Percentiles rank a stretch among this genome's conserved stretches.
Evolutionary conservation across 2,329 filamentous ascomycete species (phyloP).

Genomic region (Claviceps humidiphila): DNA sequence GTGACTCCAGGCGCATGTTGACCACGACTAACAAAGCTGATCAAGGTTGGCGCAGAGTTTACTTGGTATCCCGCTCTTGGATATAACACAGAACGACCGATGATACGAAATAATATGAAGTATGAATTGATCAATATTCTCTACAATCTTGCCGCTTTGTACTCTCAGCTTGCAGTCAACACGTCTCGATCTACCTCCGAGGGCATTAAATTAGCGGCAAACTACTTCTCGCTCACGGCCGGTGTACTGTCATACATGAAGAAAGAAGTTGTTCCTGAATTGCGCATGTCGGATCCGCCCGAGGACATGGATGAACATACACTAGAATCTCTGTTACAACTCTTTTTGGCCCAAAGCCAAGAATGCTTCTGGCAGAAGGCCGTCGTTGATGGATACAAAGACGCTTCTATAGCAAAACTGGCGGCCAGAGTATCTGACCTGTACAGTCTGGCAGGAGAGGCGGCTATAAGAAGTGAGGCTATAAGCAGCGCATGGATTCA

Average conservation of each 20-base stretch:
- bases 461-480: slow-evolving; percentile 75
- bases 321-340: slow-evolving; percentile 66
- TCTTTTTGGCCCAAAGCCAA: slow-evolving; percentile 85
- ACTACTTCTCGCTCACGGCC: slow-evolving; percentile 78
- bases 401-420: slow-evolving; percentile 80
- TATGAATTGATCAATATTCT: slow-evolving; percentile 86
- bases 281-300: slow-evolving; percentile 67
- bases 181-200: slow-evolving; percentile 67
- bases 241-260: slow-evolving; percentile 73
- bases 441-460: slow-evolving; percentile 73
- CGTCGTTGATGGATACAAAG: slow-evolving; percentile 85
- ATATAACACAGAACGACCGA: slow-evolving; percentile 68
- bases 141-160: slow-evolving; percentile 86
- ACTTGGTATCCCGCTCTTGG: slow-evolving; percentile 91
- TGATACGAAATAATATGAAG: slow-evolving; percentile 52
- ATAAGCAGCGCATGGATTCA: slow-evolving; percentile 95
- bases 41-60: slow-evolving; percentile 81
- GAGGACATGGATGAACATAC: slow-evolving; percentile 93
- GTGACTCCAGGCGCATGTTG: slow-evolving; percentile 4
- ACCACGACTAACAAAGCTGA: not conserved
- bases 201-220: slow-evolving; percentile 75
- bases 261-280: slow-evolving; percentile 62
- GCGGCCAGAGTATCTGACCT: slow-evolving; percentile 83
- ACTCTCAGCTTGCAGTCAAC: slow-evolving; percentile 78
- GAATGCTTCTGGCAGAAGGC: slow-evolving; percentile 98